Evolutionary conservation across 768 basidiomycete species (phyloP).

Genomic region (Termitomyces sp.): DNA sequence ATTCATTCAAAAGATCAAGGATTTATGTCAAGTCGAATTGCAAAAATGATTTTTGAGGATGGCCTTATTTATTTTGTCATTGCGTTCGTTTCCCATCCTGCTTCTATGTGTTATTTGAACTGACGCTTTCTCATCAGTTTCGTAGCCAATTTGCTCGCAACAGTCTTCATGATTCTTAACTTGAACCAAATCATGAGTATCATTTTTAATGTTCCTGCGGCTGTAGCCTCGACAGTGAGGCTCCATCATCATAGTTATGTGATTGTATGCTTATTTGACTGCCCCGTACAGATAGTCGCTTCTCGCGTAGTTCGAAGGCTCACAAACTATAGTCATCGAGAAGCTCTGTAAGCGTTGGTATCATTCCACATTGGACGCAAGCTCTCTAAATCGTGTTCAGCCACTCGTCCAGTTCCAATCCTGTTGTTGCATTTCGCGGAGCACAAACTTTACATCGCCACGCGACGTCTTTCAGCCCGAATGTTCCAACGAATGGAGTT

Average conservation of each 20-base stretch:
- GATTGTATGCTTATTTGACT: neutral
- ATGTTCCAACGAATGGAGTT: slow-evolving; percentile 25
- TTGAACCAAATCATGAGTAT: slow-evolving; percentile 64
- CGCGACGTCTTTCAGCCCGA: slow-evolving; percentile 16
- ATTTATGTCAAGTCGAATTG: slow-evolving; percentile 38
- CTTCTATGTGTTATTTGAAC: neutral
- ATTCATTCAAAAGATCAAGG: slow-evolving; percentile 15
- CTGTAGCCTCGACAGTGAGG: slow-evolving; percentile 45
- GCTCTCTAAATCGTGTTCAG: slow-evolving; percentile 9
- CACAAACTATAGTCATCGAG: slow-evolving; percentile 43
- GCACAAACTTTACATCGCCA: slow-evolving; percentile 13
- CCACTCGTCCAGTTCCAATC: slow-evolving; percentile 20
- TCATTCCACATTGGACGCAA: neutral
- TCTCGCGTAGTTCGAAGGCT: slow-evolving; percentile 56
- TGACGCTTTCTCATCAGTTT: slow-evolving; percentile 26
- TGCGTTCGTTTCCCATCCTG: slow-evolving; percentile 39
- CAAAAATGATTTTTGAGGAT: slow-evolving; percentile 62
- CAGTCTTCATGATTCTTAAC: slow-evolving; percentile 62
- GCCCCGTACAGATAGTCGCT: slow-evolving; percentile 43
- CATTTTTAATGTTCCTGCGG: slow-evolving; percentile 62
- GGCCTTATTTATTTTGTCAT: slow-evolving; percentile 73
- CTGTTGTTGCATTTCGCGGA: slow-evolving; percentile 18
- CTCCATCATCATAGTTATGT: neutral
- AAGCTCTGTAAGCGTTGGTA: slow-evolving; percentile 35
- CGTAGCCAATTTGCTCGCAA: slow-evolving; percentile 35